Evolutionary conservation across 305 asterid species (phyloP).

Genomic region (Rubia balearica): DNA sequence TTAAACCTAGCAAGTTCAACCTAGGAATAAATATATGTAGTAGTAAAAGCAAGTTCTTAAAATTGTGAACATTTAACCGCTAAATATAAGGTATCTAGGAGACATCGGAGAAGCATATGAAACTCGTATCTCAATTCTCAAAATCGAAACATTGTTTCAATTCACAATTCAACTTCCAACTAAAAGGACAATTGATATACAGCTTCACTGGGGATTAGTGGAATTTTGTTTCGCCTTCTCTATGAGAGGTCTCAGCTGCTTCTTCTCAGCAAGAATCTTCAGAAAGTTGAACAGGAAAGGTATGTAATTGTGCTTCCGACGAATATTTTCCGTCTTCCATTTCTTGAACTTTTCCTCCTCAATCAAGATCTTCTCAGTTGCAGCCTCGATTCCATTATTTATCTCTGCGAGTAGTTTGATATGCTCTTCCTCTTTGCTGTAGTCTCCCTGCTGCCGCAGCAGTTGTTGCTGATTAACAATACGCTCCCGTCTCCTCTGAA

Average conservation of each 20-base stretch:
- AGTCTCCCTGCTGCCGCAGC: slow-evolving; percentile 64
- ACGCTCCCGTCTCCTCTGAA: slow-evolving; percentile 76
- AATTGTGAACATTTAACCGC: not conserved
- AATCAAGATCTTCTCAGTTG: slow-evolving; percentile 79
- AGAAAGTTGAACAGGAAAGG: slow-evolving; percentile 92
- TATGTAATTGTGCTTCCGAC: slow-evolving; percentile 86
- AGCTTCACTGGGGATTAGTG: slow-evolving; percentile 34
- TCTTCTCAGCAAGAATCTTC: slow-evolving; percentile 96
- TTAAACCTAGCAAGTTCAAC: not conserved
- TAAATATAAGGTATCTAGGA: not conserved
- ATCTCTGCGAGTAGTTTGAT: slow-evolving; percentile 51
- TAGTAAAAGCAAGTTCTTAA: not conserved
- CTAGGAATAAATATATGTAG: not conserved
- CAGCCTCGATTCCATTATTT: slow-evolving; percentile 71
- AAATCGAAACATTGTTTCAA: slow-evolving; percentile 2
- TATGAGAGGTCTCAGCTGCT: slow-evolving; percentile 95
- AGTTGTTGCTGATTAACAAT: slow-evolving; percentile 53
- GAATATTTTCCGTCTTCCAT: slow-evolving; percentile 82
- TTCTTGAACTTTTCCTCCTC: slow-evolving; percentile 98
- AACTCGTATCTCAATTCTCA: slow-evolving; percentile 3
- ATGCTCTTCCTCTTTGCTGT: slow-evolving; percentile 53
- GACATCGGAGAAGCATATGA: slow-evolving; percentile 2
- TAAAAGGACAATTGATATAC: not conserved
- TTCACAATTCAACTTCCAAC: slow-evolving; percentile 18
- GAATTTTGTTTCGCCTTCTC: slow-evolving; percentile 93